A percentile compares a stretch with the other conserved stretches of the same genome.
Conservation (phyloP, 768 basidiomycete genomes). For the Boletus coccyginus region DNA sequence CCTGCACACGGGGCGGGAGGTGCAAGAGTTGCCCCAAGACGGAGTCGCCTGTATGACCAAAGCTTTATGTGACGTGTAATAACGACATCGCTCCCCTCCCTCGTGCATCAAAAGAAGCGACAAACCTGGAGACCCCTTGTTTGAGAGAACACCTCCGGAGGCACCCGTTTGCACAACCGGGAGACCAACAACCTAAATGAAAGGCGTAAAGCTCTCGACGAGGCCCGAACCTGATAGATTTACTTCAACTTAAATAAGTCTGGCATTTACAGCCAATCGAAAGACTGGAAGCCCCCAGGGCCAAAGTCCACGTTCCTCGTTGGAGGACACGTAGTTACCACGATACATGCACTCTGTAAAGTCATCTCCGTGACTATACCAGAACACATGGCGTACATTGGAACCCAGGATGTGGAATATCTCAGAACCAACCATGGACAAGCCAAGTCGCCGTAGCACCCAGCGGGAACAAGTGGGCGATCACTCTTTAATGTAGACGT, state of each 20-base stretch:
- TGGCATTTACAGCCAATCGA: background rate
- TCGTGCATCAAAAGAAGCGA: slow-evolving; percentile 28
- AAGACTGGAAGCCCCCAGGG: background rate
- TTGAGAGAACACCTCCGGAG: slow-evolving; percentile 15
- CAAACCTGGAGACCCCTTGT: slow-evolving; percentile 21
- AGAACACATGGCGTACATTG: background rate
- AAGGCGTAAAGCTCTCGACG: background rate
- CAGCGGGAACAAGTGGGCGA: slow-evolving; percentile 22
- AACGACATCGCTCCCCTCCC: slow-evolving; percentile 12
- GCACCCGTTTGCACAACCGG: slow-evolving; percentile 1
- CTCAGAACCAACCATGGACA: background rate
- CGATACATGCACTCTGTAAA: background rate
- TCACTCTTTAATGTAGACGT: slow-evolving; percentile 9
- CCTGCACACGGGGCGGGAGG: slow-evolving; percentile 21
- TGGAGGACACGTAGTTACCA: background rate
- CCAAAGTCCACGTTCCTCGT: background rate
- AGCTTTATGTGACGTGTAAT: slow-evolving; percentile 23
- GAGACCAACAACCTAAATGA: background rate
- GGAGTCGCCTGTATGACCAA: background rate
- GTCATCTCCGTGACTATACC: slow-evolving; percentile 25
- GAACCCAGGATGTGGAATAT: background rate
- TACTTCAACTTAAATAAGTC: background rate
- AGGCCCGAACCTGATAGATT: background rate
- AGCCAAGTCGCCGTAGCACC: slow-evolving; percentile 5
- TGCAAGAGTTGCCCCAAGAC: slow-evolving; percentile 6